Evolutionary conservation across 192 early-diverging fungal species (phyloP), one percentile per base, ranked within the genome.

Genomic region (Coemansia sp.): DNA sequence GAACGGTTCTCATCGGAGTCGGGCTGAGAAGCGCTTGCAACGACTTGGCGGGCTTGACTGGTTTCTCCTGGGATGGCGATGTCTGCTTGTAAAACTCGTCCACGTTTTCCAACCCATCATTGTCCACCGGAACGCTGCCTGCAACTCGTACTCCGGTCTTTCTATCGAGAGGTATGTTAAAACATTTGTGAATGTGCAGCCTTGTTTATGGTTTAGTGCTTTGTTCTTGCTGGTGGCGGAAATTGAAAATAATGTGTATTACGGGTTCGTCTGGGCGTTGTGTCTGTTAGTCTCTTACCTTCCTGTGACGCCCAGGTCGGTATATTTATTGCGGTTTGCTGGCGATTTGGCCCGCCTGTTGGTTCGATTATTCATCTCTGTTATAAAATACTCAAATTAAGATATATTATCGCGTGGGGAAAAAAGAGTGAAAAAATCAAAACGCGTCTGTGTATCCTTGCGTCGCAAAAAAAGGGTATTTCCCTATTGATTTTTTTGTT

Each of bases 1-100:
- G 28, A 1, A 46, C 46, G 43, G 53, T 64, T 23, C 68, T 55
- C 9, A 72, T 53, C 0, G 68, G 68, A 11, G 68, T 72, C 9
- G 69, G 61, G 33, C 69, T 72, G 18, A 64, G 22, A 3, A 72
- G 46, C 29, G 55, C 54, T 33, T 60, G 69, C 9, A 72, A 58
- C 2, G 67, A 42, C 10, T 49, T 67, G 19, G 60, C n/a, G 14
- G 42, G 9, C 30, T 41, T 50, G 29, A 30, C 15, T 14, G 32
- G 27, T 20, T 18, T 32, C 2, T 49, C 46, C 15, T 56, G 43
- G 9, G 19, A 38, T 13, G 69, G 69, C 44, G 69, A 57, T 13
- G 69, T 72, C 24, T 60, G 52, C 37, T 60, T 53, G 50, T 65
- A 72, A 37, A 72, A 72, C 58, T 64, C 69, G 19, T 60, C 69